phyloP scores from a whole-genome alignment of 1,139 yeast species.

The Arxiozyma slooffiae region DNA sequence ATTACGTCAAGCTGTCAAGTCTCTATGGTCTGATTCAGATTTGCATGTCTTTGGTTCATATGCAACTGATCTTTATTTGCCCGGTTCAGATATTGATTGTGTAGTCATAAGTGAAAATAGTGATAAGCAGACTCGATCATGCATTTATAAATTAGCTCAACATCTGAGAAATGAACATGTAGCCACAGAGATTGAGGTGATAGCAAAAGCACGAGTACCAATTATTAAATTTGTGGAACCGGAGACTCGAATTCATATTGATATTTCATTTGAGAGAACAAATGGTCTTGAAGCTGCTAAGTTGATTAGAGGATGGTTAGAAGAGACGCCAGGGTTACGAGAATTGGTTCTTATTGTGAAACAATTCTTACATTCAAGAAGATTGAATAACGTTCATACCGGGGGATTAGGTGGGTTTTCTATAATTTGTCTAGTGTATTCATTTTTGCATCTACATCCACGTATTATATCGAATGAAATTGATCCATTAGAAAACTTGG shows the following conservation, averaged over 20 bases:
- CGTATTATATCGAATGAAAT: conserved; percentile 62
- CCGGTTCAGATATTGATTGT: conserved; percentile 96
- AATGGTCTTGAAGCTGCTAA: conserved; percentile 84
- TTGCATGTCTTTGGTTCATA: conserved; percentile 88
- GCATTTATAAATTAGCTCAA: conserved; percentile 66
- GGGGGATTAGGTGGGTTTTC: conserved; percentile 97
- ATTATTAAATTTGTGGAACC: conserved; percentile 87
- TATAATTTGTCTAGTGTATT: conserved; percentile 76
- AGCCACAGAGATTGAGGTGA: conserved; percentile 73
- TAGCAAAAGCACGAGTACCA: conserved; percentile 93
- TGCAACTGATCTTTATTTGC: conserved; percentile 88
- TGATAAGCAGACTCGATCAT: conserved; percentile 55
- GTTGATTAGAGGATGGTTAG: conserved; percentile 67
- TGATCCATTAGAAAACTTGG: conserved; percentile 65
- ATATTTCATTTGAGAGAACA: conserved; percentile 80
- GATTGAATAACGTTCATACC: conserved; percentile 80
- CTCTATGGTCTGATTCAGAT: conserved; percentile 74
- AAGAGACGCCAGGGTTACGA: conserved; percentile 67
- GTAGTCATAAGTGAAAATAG: conserved; percentile 64
- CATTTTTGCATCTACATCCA: conserved; percentile 76
- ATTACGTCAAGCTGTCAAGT: conserved; percentile 46
- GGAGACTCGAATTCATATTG: conserved; percentile 64
- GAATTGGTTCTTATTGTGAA: conserved; percentile 82
- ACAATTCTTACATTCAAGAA: conserved; percentile 74
- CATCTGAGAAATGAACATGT: conserved; percentile 51